Evolutionary conservation across 768 basidiomycete genomes (phyloP).

Genomic region (Xerocomellus intermedius): DNA sequence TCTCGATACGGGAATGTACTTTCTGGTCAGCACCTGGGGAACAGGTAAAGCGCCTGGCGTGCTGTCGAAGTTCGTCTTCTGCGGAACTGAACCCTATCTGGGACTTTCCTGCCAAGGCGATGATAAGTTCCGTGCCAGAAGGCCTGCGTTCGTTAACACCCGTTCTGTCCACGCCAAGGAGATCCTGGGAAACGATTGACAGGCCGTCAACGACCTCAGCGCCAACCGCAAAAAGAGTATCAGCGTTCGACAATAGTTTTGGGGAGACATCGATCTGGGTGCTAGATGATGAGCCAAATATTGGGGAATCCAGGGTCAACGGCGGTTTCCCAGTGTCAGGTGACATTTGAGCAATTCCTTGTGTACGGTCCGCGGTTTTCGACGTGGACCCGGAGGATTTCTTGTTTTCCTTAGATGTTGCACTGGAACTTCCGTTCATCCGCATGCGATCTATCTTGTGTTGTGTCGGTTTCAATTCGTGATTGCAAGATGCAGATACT

Average conservation of each 20-base stretch:
- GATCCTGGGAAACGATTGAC: not conserved
- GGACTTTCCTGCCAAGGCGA: not conserved
- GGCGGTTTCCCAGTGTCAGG: not conserved
- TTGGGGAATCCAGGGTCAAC: conserved; percentile 6
- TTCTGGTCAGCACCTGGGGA: not conserved
- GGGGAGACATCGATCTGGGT: conserved; percentile 16
- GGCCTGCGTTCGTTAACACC: not conserved
- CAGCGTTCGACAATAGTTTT: not conserved
- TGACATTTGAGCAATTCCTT: not conserved
- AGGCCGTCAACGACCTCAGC: not conserved
- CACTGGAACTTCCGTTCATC: conserved; percentile 12
- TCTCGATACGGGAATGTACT: not conserved
- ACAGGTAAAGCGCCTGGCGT: not conserved
- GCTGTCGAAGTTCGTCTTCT: not conserved
- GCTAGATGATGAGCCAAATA: conserved; percentile 11
- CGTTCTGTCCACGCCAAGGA: not conserved
- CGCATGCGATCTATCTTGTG: not conserved
- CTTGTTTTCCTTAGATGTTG: not conserved
- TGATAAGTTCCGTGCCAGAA: not conserved
- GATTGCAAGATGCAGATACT: not conserved
- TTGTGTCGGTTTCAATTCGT: not conserved
- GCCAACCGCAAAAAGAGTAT: not conserved
- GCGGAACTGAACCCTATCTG: not conserved
- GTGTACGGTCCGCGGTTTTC: not conserved
- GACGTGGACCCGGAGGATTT: not conserved